Base-by-base conservation (phyloP, 176 grass and related monocot genomes). In the Paspalum vaginatum region DNA sequence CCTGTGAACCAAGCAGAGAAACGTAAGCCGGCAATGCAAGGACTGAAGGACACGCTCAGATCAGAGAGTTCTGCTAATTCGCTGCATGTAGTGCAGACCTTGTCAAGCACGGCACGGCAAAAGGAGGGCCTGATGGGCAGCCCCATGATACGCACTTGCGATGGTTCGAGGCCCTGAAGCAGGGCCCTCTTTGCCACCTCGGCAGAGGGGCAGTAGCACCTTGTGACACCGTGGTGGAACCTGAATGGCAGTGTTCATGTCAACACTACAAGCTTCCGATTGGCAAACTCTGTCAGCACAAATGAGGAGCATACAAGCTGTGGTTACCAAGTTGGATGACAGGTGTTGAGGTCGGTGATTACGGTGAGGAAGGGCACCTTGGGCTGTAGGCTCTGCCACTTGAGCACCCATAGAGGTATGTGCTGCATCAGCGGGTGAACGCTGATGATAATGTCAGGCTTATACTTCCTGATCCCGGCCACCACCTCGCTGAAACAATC, bases 371-470 rank as follows among this genome's bases (percentile, higher is more conserved):
- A 97, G 21, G 86, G 74, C 11, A 97, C 89, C 83, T 77, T 87
- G 71, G 89, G 83, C 15, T 92, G 89, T 10, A 92, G 80, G 63
- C 85, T 88, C 83, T 97, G 87, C 94, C 91, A 94, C 80, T 97
- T 97, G 63, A 97, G 89, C 74, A 97, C 92, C 89, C 91, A 94
- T 39, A 97, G 85, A 43, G 94, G 94, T 45, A 97, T 92, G 83
- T 97, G 94, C 74, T 97, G 94, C 94, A 97, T 97, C 18, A 97
- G 87, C 11, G 94, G 94, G 83, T 97, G 94, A 22, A 97, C 94
- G 71, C 94, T 97, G 65, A 97, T 90, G 65, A 97, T 97, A 22
- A 94, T 86, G 79, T 97, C 89, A 1, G 94, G 94, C 54, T 90
- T 90, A 81, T 97, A 94, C 83, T 92, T 92, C 89, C 85, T 97